Base-by-base conservation (phyloP, 371 early-diverging fungal genomes). In the Conidiobolus incongruus region DNA sequence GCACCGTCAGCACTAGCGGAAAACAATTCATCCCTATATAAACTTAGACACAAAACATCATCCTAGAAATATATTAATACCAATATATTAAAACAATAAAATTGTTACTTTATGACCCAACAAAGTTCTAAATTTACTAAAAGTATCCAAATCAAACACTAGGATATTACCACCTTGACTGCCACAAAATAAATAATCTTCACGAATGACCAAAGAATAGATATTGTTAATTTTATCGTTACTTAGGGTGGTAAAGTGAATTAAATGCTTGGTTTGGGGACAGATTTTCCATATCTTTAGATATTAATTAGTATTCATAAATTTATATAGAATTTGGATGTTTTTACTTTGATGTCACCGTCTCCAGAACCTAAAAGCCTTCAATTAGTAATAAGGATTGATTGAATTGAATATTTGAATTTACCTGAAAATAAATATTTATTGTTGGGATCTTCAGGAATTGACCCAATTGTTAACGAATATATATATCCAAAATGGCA, bases 401-500 rank as follows among this genome's bases (percentile, higher is more conserved):
- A 7, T 16, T 30, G 10, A 17, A 8, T 37, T 23, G 10, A 32
- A 0, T n/a, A 24, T 12, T 22, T 26, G 10, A 17, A 48, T 48
- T 36, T 55, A 60, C 61, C 72, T 21, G 75, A 19, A 78, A 68
- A 43, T 78, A 54, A 3, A 72, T 67, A 36, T 65, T 64, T 10
- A 64, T 66, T 16, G 60, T 65, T 19, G 34, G 8, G 56, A 21
- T 44, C 51, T 46, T 68, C 66, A 10, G 74, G 70, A 11, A 74
- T 57, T 20, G 49, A 45, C 16, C 69, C 66, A 37, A 74, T 60
- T 15, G 68, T 16, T 29, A 80, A 52, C 41, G 73, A 63, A 48
- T 82, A 78, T 16, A 82, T 70, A 50, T 77, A 80, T 15, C 83
- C 83, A 47, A 71, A 68, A 51, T 82, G 83, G 11, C 77, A 73